Evolutionary conservation across 1,284 basidiomycete genomes (phyloP), one percentile per base, ranked within the genome.

Genomic region (Leucoagaricus sp.): DNA sequence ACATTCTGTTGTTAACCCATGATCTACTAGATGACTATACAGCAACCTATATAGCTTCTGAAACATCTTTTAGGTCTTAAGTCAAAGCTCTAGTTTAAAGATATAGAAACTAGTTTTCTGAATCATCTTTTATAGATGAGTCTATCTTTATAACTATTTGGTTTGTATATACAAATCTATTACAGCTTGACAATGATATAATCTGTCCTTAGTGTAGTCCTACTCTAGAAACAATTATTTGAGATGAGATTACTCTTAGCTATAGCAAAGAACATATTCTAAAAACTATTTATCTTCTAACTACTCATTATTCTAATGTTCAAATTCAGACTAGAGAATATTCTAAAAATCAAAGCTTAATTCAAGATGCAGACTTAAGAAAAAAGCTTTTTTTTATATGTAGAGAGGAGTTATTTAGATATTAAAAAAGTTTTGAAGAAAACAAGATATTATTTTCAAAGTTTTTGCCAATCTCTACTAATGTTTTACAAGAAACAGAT

Each of bases 11-110:
- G 1, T 66, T 68, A 45, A 49, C 66, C 2, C 70, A 70, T 38
- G 64, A 67, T 23, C 60, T 72, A 0, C 61, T 72, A 0, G 63
- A 71, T 19, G 64, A 69, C 13, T 71, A 69, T 45, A 71, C 65
- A 0, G 61, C 61, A 1, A 53, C 61, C 3, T 69, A 58, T 38
- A 67, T 63, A 0, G 50, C 65, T 13, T 70, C 70, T 0, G 66
- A 70, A 40, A 70, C 64, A 0, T 68, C 67, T 13, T 72, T 72
- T 52, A 61, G 60, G 0, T 62, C 68, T 4, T 72, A 63, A 61
- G 58, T 64, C 0, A 47, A 49, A n/a, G 53, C 60, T 5, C 41
- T 62, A 15, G 46, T 50, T 23, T 48, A 53, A 6, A n/a, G n/a
- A n/a, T n/a, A n/a, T n/a, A n/a, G n/a, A n/a, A n/a, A n/a, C n/a